Percentiles rank a stretch among this genome's conserved stretches.
Conservation (phyloP, 768 basidiomycete genomes). For the Boletus rex-veris region DNA sequence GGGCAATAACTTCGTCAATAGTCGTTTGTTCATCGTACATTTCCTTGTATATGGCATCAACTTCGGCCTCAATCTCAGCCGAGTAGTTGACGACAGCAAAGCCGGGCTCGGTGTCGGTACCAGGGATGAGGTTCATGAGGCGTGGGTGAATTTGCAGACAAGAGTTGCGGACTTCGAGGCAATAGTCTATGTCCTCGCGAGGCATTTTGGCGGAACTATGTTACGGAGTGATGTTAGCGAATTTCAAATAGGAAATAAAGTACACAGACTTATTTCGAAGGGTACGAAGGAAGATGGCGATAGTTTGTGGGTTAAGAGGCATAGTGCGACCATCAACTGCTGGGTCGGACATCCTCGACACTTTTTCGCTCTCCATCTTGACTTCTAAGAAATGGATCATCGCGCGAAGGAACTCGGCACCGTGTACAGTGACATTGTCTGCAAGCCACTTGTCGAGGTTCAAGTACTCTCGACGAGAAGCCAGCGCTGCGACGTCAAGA, state of each 20-base stretch:
- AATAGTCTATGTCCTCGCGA: slow-evolving; percentile 77
- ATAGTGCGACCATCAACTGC: slow-evolving; percentile 77
- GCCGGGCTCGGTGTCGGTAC: slow-evolving; percentile 85
- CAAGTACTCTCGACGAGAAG: slow-evolving; percentile 88
- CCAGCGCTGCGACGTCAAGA: slow-evolving; percentile 90
- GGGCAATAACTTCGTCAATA: slow-evolving; percentile 89
- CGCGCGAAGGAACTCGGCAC: slow-evolving; percentile 81
- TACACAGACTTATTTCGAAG: slow-evolving; percentile 73
- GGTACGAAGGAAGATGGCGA: slow-evolving; percentile 88
- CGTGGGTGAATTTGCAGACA: slow-evolving; percentile 95
- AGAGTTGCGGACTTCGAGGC: slow-evolving; percentile 86
- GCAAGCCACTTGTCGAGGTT: slow-evolving; percentile 97
- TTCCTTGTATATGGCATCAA: slow-evolving; percentile 93
- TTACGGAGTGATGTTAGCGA: not conserved
- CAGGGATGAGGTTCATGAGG: slow-evolving; percentile 89
- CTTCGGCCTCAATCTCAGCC: slow-evolving; percentile 86
- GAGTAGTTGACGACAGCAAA: slow-evolving; percentile 86
- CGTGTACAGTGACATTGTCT: slow-evolving; percentile 79
- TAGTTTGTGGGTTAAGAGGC: slow-evolving; percentile 81
- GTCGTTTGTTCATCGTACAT: slow-evolving; percentile 97
- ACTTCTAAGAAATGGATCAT: slow-evolving; percentile 86
- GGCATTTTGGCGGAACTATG: slow-evolving; percentile 71
- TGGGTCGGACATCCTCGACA: slow-evolving; percentile 70
- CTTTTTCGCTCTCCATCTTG: slow-evolving; percentile 91
- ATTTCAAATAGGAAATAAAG: not conserved